Evolutionary conservation across 2,329 filamentous ascomycete genomes (phyloP).

Genomic region (Colletotrichum graminicola): DNA sequence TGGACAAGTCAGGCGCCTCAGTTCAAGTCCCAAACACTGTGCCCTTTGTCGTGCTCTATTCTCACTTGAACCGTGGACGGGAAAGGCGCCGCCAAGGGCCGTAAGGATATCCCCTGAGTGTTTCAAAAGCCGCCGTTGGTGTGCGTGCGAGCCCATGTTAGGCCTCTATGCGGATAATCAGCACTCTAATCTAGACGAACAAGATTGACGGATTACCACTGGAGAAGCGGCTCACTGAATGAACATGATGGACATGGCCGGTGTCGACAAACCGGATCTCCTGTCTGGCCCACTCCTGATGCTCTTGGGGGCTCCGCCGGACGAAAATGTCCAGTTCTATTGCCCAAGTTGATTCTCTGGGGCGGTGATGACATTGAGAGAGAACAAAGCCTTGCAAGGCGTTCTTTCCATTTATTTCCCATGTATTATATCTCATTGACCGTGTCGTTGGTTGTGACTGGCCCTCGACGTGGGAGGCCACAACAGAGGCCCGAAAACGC

Average conservation of each 20-base stretch:
- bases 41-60: slow-evolving; percentile 12
- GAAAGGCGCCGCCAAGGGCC: slow-evolving; percentile 28
- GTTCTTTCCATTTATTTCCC: slow-evolving; percentile 12
- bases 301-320: neutral
- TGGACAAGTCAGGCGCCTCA: slow-evolving; percentile 10
- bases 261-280: slow-evolving; percentile 9
- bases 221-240: neutral
- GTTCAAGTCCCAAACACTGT: slow-evolving; percentile 13
- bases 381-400: slow-evolving; percentile 33
- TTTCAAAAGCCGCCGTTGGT: slow-evolving; percentile 33
- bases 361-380: slow-evolving; percentile 13
- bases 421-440: slow-evolving; percentile 12
- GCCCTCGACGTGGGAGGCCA: slow-evolving; percentile 28
- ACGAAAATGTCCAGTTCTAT: slow-evolving; percentile 7
- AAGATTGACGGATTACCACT: neutral
- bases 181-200: slow-evolving; percentile 30
- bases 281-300: slow-evolving; percentile 22
- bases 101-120: slow-evolving; percentile 24
- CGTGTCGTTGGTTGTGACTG: slow-evolving; percentile 24
- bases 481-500: slow-evolving; percentile 38
- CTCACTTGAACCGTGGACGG: slow-evolving; percentile 6
- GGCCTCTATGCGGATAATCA: slow-evolving; percentile 37
- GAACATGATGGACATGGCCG: neutral
- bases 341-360: neutral
- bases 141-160: slow-evolving; percentile 16